phyloP scores from a whole-genome alignment of 768 basidiomycete species.

The Hericium coralloides region DNA sequence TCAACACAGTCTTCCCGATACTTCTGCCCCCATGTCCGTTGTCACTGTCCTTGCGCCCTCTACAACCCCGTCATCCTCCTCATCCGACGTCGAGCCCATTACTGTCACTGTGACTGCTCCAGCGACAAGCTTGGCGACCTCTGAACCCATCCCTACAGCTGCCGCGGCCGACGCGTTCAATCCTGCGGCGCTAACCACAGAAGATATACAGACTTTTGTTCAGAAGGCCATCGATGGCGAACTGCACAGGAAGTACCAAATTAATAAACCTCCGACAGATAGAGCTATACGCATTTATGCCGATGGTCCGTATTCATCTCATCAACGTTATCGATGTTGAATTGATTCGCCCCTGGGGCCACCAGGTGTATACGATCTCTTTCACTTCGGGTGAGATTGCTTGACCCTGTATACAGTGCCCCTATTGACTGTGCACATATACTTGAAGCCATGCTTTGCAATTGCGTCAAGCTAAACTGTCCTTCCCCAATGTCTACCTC shows the following conservation, averaged over 20 bases:
- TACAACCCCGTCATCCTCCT: conserved; percentile 12
- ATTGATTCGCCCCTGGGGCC: background rate
- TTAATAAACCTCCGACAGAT: conserved; percentile 73
- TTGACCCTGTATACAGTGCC: conserved; percentile 16
- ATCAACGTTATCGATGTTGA: background rate
- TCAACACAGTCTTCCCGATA: conserved; percentile 6
- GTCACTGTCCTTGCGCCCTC: conserved; percentile 1
- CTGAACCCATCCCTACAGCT: conserved; percentile 18
- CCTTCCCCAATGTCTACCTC: conserved; percentile 85
- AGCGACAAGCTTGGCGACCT: conserved; percentile 3
- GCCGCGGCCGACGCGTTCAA: conserved; percentile 34
- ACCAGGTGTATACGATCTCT: conserved; percentile 89
- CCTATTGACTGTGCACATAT: conserved; percentile 1
- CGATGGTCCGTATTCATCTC: conserved; percentile 53
- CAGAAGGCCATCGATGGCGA: conserved; percentile 68
- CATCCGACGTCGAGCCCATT: conserved; percentile 10
- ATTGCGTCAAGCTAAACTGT: conserved; percentile 91
- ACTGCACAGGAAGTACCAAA: conserved; percentile 60
- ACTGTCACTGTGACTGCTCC: conserved; percentile 2
- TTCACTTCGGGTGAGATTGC: conserved; percentile 76
- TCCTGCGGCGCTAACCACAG: conserved; percentile 56
- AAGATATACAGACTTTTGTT: conserved; percentile 78
- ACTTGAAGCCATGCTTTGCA: conserved; percentile 81
- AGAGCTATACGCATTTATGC: conserved; percentile 88
- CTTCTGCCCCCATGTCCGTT: background rate